Percentiles rank a stretch among this genome's conserved stretches.
phyloP scores from a whole-genome alignment of 2,329 filamentous ascomycete species.

The Exophiala spinifera region DNA sequence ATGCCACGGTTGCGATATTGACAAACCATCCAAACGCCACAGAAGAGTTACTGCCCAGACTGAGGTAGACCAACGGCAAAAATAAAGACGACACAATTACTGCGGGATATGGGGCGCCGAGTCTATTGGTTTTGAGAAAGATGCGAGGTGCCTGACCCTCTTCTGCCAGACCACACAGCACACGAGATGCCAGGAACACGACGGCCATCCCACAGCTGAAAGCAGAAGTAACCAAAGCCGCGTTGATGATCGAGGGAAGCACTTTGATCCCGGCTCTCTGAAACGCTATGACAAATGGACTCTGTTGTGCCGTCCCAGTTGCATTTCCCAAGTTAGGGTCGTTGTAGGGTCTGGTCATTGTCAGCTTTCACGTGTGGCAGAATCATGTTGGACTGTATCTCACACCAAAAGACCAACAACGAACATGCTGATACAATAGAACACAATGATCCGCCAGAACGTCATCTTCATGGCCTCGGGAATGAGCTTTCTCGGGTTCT shows the following conservation, averaged over 20 bases:
- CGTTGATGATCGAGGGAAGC: slow-evolving; percentile 58
- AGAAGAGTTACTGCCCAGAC: slow-evolving; percentile 60
- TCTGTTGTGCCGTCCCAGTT: slow-evolving; percentile 48
- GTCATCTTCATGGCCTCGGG: slow-evolving; percentile 52
- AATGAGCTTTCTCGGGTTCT: slow-evolving; percentile 49
- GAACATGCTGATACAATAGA: slow-evolving; percentile 56
- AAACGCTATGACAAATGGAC: slow-evolving; percentile 45
- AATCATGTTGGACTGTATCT: slow-evolving; percentile 50
- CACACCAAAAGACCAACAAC: slow-evolving; percentile 52
- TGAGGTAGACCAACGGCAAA: slow-evolving; percentile 66
- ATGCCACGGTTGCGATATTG: slow-evolving; percentile 31
- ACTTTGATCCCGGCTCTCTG: slow-evolving; percentile 59
- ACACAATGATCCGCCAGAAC: slow-evolving; percentile 54
- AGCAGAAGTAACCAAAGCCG: slow-evolving; percentile 51
- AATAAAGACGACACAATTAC: slow-evolving; percentile 61
- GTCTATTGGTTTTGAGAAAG: slow-evolving; percentile 50
- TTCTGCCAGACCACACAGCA: slow-evolving; percentile 54
- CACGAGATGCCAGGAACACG: slow-evolving; percentile 62
- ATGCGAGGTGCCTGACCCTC: slow-evolving; percentile 53
- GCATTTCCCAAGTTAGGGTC: slow-evolving; percentile 14
- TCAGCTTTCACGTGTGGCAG: slow-evolving; percentile 34
- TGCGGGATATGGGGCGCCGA: slow-evolving; percentile 63
- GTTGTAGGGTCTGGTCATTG: not conserved
- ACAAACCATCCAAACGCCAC: slow-evolving; percentile 54
- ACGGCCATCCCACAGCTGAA: slow-evolving; percentile 54